A percentile compares a stretch with the other conserved stretches of the same genome.
Conservation (phyloP, 106 monocot species). For the Dactylorhiza incarnata region DNA sequence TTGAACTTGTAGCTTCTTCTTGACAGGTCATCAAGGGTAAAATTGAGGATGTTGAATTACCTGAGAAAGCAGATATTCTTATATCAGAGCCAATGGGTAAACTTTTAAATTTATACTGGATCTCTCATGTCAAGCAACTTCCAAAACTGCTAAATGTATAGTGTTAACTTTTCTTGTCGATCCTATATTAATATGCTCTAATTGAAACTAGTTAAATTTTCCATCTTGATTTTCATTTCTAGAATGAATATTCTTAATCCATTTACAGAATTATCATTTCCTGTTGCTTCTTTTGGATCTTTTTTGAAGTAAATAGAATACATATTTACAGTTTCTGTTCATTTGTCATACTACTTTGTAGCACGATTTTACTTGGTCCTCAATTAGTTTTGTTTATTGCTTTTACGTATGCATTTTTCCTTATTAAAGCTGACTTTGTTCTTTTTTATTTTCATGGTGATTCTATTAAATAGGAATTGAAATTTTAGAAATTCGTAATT, state of each 20-base stretch:
- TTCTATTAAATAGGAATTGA: no score
- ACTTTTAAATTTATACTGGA: constrained; percentile 5
- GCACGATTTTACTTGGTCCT: constrained; percentile 2
- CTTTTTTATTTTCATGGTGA: background rate
- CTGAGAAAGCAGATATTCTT: constrained; percentile 96
- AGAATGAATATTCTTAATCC: background rate
- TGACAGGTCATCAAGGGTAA: constrained; percentile 89
- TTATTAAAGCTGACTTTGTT: background rate
- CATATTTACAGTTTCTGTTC: background rate
- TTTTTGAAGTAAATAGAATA: background rate
- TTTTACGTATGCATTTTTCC: background rate
- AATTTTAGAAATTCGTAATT: no score
- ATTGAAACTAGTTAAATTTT: background rate
- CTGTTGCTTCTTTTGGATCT: background rate
- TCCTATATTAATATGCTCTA: background rate
- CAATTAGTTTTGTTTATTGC: background rate
- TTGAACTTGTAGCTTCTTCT: constrained; percentile 1
- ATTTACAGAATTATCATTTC: constrained; percentile 1
- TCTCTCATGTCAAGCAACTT: background rate
- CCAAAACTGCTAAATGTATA: background rate
- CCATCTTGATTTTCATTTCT: background rate
- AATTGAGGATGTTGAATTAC: constrained; percentile 86
- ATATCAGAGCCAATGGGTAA: constrained; percentile 99
- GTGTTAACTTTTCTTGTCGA: background rate
- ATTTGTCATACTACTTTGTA: background rate